Conservation (phyloP, 805 yeast genomes). For the Saturnispora quitensis region DNA sequence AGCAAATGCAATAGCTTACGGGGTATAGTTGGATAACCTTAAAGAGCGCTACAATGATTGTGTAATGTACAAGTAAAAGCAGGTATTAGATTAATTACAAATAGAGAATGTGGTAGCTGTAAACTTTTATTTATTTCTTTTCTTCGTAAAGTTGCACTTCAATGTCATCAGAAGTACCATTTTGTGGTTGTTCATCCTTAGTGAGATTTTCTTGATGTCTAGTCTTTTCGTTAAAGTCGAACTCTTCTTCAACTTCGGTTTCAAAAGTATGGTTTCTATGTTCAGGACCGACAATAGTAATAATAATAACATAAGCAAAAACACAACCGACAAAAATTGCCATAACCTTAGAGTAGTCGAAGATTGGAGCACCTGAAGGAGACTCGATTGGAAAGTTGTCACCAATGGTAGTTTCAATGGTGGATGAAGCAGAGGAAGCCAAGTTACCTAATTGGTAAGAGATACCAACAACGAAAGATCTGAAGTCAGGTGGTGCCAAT, state of each 20-base stretch:
- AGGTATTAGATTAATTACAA: too few relatives aligned
- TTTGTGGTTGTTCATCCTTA: constrained; percentile 7
- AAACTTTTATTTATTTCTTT: background rate
- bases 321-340: constrained; percentile 60
- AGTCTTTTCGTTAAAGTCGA: constrained; percentile 12
- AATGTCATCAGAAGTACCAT: constrained; percentile 9
- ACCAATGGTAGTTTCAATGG: constrained; percentile 60
- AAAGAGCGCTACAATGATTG: background rate
- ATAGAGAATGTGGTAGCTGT: background rate
- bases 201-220: constrained; percentile 11
- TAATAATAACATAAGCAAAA: constrained; percentile 40
- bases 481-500: constrained; percentile 52
- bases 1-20: too few relatives aligned
- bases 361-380: constrained; percentile 25
- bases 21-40: too few relatives aligned
- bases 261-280: constrained; percentile 27
- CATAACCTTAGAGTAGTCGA: constrained; percentile 54
- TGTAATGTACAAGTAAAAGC: background rate
- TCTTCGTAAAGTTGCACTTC: background rate
- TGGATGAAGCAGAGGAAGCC: constrained; percentile 57
- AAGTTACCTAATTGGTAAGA: constrained; percentile 63
- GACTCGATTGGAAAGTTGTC: constrained; percentile 38
- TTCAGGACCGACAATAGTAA: constrained; percentile 55
- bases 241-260: constrained; percentile 15
- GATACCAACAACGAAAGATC: constrained; percentile 54